Percentiles rank a stretch among this genome's conserved stretches.
Conservation (phyloP, 2,329 filamentous ascomycete genomes). For the Cladophialophora immunda region DNA sequence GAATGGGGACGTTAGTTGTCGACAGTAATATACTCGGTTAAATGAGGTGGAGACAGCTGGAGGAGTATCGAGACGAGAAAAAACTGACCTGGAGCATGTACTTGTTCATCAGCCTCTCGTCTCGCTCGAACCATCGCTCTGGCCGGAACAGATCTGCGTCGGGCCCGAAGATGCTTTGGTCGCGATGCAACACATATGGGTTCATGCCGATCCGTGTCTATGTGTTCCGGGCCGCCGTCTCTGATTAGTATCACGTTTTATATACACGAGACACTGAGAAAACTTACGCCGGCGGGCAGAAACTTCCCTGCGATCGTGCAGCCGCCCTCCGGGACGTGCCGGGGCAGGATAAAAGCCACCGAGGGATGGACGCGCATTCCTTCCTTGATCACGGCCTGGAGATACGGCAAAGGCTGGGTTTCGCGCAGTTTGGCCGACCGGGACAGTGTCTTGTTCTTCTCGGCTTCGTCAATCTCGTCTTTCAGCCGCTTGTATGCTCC, state of each 20-base stretch:
- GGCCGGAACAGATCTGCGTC: constrained; percentile 48
- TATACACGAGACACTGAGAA: no score
- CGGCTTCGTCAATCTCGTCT: constrained; percentile 56
- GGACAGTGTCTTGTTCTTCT: constrained; percentile 21
- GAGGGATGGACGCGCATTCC: constrained; percentile 49
- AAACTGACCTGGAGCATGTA: no score
- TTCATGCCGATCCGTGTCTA: constrained; percentile 43
- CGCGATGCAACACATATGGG: constrained; percentile 23
- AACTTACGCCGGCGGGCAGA: constrained; percentile 31
- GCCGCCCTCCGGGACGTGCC: constrained; percentile 42
- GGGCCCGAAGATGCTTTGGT: constrained; percentile 33
- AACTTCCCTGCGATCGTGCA: constrained; percentile 35
- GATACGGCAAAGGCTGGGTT: constrained; percentile 46
- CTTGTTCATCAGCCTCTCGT: no score
- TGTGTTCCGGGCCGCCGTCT: no score
- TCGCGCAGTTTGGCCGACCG: constrained; percentile 25
- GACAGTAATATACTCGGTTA: no score
- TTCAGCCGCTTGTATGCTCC: constrained; percentile 49
- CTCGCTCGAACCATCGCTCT: constrained; percentile 57
- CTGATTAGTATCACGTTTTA: no score
- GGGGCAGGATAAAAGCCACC: constrained; percentile 40
- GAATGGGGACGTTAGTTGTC: no score
- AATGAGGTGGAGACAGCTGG: no score
- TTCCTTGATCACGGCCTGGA: constrained; percentile 54
- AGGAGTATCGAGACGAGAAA: no score